Evolutionary conservation across 129 eudicot genomes (phyloP), one percentile per base, ranked within the genome.

Genomic region (Escallonia herrerae): DNA sequence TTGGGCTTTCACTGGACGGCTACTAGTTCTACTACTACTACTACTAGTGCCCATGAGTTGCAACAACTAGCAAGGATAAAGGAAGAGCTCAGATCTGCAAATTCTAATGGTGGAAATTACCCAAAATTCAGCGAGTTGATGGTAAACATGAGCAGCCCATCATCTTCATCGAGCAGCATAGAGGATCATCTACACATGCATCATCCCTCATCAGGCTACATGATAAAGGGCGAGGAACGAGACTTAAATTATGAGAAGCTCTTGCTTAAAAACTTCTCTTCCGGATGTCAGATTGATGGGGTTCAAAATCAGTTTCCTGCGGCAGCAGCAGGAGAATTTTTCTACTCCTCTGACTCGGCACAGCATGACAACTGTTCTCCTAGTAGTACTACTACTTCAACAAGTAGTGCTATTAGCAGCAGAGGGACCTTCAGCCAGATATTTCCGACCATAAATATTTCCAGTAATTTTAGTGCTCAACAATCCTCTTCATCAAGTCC

Each of bases 361-460:
- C 52, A 72, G 60, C 48, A 22, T 22, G 33, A 22, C 33, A 22
- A 22, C 33, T 22, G 33, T 22, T 22, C 33, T 22, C 33, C 33
- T 22, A 51, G 77, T 54, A 58, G 77, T 33, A 76, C 67, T 63
- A 46, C 62, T 22, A 56, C 55, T 15, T 4, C 72, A 48, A 12
- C 6, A 37, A 9, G 15, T 8, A 10, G 6, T 51, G 39, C 7
- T 6, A 53, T 22, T 15, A 44, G 8, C 7, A 73, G 74, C 38
- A 76, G 81, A 65, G 76, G 79, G 42, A 75, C 48, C 54, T 81
- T 81, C 77, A 76, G 91, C 73, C 90, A 87, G 78, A 87, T 87
- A 42, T 79, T 74, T 61, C 96, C 97, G 4, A 81, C 86, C 13
- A 68, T 87, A 62, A 90, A 87, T 73, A 74, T 84, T 43, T 81